A percentile compares a stretch with the other conserved stretches of the same genome.
phyloP scores from a whole-genome alignment of 2,329 filamentous ascomycete species.

The Pseudogymnoascus destructans region DNA sequence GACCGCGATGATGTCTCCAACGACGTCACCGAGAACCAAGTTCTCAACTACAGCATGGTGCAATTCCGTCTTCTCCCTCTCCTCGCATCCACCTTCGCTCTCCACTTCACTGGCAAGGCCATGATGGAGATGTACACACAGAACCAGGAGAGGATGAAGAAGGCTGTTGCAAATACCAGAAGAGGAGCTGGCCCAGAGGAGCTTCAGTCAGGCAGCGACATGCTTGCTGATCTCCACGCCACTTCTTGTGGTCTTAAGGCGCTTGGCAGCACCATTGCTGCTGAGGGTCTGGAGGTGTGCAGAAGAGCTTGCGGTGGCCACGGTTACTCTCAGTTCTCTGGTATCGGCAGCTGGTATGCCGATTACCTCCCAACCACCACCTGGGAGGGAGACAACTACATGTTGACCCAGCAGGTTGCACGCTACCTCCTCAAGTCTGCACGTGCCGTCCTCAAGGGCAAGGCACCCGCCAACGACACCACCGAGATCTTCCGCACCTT shows the following conservation, averaged over 20 bases:
- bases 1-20: conserved; percentile 52
- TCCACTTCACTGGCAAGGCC: conserved; percentile 63
- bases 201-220: conserved; percentile 49
- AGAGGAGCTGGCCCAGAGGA: conserved; percentile 56
- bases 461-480: conserved; percentile 54
- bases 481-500: conserved; percentile 52
- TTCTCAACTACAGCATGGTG: conserved; percentile 72
- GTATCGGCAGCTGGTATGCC: conserved; percentile 63
- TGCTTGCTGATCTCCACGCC: conserved; percentile 62
- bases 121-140: conserved; percentile 65
- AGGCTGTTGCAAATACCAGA: conserved; percentile 27
- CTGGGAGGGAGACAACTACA: conserved; percentile 73
- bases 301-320: conserved; percentile 66
- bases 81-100: conserved; percentile 60
- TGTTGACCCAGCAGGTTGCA: conserved; percentile 68
- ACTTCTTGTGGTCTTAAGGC: conserved; percentile 67
- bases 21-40: conserved; percentile 53
- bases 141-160: conserved; percentile 54
- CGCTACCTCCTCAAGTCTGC: conserved; percentile 65
- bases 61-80: conserved; percentile 61
- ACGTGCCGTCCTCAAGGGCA: conserved; percentile 52
- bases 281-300: conserved; percentile 62
- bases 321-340: conserved; percentile 61
- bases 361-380: conserved; percentile 56
- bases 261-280: conserved; percentile 56